phyloP scores from a whole-genome alignment of 2,329 filamentous ascomycete species.

The Coniochaeta prunicola region DNA sequence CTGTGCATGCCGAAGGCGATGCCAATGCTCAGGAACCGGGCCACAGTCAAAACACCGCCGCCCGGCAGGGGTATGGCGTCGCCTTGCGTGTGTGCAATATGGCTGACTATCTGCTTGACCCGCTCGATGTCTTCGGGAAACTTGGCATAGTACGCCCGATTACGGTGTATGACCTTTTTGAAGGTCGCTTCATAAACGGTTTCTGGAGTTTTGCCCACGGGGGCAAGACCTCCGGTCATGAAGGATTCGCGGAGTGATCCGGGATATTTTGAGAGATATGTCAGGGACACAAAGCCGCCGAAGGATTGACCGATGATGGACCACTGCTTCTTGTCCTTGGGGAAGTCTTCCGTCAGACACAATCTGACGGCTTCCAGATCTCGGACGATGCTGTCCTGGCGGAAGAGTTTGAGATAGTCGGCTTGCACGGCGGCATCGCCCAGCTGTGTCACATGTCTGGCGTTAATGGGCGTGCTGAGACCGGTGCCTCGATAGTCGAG shows the following conservation, averaged over 20 bases:
- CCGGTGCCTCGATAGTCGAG: conserved; percentile 92
- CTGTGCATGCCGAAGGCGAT: conserved; percentile 73
- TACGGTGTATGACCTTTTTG: conserved; percentile 61
- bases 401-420: conserved; percentile 74
- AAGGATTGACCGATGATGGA: conserved; percentile 86
- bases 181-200: conserved; percentile 70
- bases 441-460: conserved; percentile 59
- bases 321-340: conserved; percentile 69
- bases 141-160: conserved; percentile 74
- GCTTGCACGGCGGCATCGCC: conserved; percentile 63
- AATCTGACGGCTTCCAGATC: conserved; percentile 83
- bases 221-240: conserved; percentile 75
- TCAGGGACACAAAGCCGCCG: conserved; percentile 78
- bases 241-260: conserved; percentile 77
- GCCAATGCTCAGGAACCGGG: conserved; percentile 70
- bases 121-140: conserved; percentile 71
- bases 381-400: conserved; percentile 82
- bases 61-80: conserved; percentile 51
- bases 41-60: conserved; percentile 65
- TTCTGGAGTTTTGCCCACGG: conserved; percentile 63
- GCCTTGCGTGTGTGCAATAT: conserved; percentile 53
- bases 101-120: conserved; percentile 58
- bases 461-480: conserved; percentile 71
- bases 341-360: conserved; percentile 61
- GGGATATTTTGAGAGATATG: conserved; percentile 76